Evolutionary conservation across 2,329 filamentous ascomycete genomes (phyloP), one percentile per base, ranked within the genome.

Genomic region (Lachnellula willkommii): DNA sequence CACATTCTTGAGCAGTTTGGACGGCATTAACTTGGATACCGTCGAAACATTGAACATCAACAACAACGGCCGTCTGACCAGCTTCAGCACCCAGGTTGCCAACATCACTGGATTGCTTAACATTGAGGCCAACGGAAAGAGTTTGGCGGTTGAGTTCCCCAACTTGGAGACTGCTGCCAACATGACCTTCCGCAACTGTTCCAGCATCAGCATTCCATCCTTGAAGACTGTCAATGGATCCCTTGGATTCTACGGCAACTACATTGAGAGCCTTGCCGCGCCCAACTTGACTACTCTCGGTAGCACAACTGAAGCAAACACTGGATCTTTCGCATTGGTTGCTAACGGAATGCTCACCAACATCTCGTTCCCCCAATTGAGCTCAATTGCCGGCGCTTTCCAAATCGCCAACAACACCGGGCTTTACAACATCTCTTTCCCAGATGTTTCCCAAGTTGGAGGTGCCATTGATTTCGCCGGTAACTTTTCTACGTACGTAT

Each of bases 331-430:
- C 58, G 82, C 83, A 3, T 82, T 88, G 66, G 78, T 83, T 70
- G 80, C 79, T 75, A 87, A 87, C 77, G 72, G 73, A 43, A 70
- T 77, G 58, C 75, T 88, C 50, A 71, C 75, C 70, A 96, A 95
- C 81, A 79, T 96, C 73, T 84, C 86, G 57, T 81, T 95, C 74
- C 85, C 88, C 48, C 47, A 70, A 22, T 79, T 97, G 47, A 79
- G 77, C 63, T 80, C 75, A 53, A 81, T 96, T 67, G 83, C 81
- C 64, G 92, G 90, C 76, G 90, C 88, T 71, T 82, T 95, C 71
- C 84, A 88, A 65, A 83, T 99, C 69, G 87, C 89, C 74, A 95
- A 96, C 83, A 96, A 97, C 85, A 89, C 90, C 59, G 77, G 78
- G 54, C 81, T 96, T 36, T 65, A 74, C 55, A 71, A 76, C 58